Evolutionary conservation across 2,329 filamentous ascomycete genomes (phyloP), one percentile per base, ranked within the genome.

Genomic region (Fusarium veterinarium): DNA sequence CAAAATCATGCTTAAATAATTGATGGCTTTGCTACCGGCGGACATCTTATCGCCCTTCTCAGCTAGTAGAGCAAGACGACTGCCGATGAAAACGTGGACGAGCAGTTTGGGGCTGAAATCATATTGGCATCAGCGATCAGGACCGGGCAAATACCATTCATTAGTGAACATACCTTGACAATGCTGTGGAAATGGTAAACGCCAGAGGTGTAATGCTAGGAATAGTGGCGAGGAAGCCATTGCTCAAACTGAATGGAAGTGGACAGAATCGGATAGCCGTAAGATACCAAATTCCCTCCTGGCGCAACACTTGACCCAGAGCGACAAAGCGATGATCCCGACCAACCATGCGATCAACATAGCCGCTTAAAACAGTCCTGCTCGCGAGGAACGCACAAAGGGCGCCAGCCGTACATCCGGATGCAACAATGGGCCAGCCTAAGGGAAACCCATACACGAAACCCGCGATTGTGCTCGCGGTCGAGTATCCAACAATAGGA

Each of bases 261-360:
- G 96, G 96, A 78, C 95, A 98, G 72, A 98, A 88, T 35, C 96
- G 90, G 76, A 99, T 96, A 88, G 96, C 97, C 71, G 94, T 91
- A 49, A 99, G 87, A 60, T 98, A 91, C 77, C 94, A 93, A 57
- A 99, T 82, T 2, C 96, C 96, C 78, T 99, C 96, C 78, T 93
- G 91, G 73, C 97, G 94, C 69, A 99, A 86, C 12, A 96, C 96
- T 77, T 98, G 88, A 28, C 93, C 90, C 31, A 99, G 88, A 8
- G 96, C 96, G 14, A 96, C 90, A 80, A 99, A 99, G 58, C 95
- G 90, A 79, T 91, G 92, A 83, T 99, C 95, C 73, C 88, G 87
- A 63, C 93, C 93, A 55, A 98, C 92, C 75, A 97, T 87, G 23
- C 91, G 87, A 76, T 95, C 87, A 33, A 98, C 95, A 80, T 95